A percentile compares a stretch with the other conserved stretches of the same genome.
Evolutionary conservation across 495 filamentous ascomycete genomes (phyloP).

Genomic region (Xylaria flabelliformis): DNA sequence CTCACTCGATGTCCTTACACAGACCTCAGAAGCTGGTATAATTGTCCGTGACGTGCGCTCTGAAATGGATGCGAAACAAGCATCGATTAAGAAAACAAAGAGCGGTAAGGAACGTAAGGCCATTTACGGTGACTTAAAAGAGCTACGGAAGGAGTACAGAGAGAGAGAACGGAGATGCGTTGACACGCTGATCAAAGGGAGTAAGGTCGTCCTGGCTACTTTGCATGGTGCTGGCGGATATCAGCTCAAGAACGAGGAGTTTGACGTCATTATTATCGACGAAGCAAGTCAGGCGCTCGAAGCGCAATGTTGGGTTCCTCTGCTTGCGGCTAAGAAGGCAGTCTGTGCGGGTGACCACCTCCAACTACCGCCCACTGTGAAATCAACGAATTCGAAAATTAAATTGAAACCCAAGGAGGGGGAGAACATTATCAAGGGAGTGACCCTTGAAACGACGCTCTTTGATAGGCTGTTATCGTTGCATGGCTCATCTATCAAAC

Average conservation of each 20-base stretch:
- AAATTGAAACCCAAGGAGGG: constrained; percentile 39
- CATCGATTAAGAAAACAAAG: constrained; percentile 83
- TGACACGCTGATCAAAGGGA: constrained; percentile 70
- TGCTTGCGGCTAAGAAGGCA: constrained; percentile 80
- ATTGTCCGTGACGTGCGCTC: constrained; percentile 91
- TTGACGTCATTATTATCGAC: constrained; percentile 95
- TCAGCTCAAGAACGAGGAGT: constrained; percentile 78
- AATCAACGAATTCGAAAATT: constrained; percentile 69
- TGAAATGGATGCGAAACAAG: constrained; percentile 93
- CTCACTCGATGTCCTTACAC: constrained; percentile 90
- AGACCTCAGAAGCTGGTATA: constrained; percentile 83
- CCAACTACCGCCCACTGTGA: constrained; percentile 93
- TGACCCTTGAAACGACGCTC: constrained; percentile 81
- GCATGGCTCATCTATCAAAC: constrained; percentile 84
- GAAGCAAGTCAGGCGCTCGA: constrained; percentile 96
- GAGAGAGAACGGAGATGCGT: constrained; percentile 85
- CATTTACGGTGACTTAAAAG: constrained; percentile 85
- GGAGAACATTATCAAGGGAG: constrained; percentile 47
- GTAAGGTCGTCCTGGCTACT: constrained; percentile 89
- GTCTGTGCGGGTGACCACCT: constrained; percentile 94
- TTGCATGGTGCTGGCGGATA: constrained; percentile 90
- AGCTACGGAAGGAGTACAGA: constrained; percentile 86
- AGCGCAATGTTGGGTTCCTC: constrained; percentile 96
- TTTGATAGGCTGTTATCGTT: constrained; percentile 87
- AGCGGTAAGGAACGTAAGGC: constrained; percentile 78